phyloP scores from a whole-genome alignment of 306 rosid genomes.

The Trichosanthes cucumerina region DNA sequence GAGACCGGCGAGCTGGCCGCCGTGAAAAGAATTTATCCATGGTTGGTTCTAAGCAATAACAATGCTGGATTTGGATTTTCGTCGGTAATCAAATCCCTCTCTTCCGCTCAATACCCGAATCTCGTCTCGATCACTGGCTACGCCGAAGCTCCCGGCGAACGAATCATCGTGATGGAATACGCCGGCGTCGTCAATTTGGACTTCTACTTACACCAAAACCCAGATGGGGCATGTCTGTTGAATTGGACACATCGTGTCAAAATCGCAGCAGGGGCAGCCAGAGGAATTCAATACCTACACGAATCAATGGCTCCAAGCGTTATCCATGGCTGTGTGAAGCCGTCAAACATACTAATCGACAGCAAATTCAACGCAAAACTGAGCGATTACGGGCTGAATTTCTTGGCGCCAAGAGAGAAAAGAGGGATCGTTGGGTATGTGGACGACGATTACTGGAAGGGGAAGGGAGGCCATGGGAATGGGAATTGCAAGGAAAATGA shows the following conservation, averaged over 20 bases:
- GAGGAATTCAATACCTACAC: slow-evolving; percentile 71
- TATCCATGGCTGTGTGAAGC: slow-evolving; percentile 72
- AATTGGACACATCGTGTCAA: slow-evolving; percentile 47
- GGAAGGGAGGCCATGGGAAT: not conserved
- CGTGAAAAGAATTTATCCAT: slow-evolving; percentile 56
- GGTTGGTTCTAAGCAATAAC: slow-evolving; percentile 52
- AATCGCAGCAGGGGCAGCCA: slow-evolving; percentile 69
- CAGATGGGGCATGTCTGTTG: slow-evolving; percentile 39
- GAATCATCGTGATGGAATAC: slow-evolving; percentile 58
- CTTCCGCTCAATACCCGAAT: slow-evolving; percentile 67
- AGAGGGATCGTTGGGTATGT: slow-evolving; percentile 46
- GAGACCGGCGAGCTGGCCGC: slow-evolving; percentile 39
- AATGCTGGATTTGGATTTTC: slow-evolving; percentile 65
- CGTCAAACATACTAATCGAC: slow-evolving; percentile 61
- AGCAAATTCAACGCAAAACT: slow-evolving; percentile 38
- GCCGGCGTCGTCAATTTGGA: slow-evolving; percentile 46
- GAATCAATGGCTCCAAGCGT: slow-evolving; percentile 60
- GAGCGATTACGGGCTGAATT: slow-evolving; percentile 60
- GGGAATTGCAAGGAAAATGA: slow-evolving; percentile 66
- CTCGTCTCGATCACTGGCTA: slow-evolving; percentile 63
- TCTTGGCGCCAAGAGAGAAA: slow-evolving; percentile 42
- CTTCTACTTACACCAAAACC: slow-evolving; percentile 54
- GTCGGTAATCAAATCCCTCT: slow-evolving; percentile 40
- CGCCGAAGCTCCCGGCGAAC: slow-evolving; percentile 85
- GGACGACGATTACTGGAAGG: slow-evolving; percentile 62